These are phyloP conservation scores for Populus trichocarpa DNA, from an alignment of 441 rosid species.

Conservation along the genomic window DNA sequence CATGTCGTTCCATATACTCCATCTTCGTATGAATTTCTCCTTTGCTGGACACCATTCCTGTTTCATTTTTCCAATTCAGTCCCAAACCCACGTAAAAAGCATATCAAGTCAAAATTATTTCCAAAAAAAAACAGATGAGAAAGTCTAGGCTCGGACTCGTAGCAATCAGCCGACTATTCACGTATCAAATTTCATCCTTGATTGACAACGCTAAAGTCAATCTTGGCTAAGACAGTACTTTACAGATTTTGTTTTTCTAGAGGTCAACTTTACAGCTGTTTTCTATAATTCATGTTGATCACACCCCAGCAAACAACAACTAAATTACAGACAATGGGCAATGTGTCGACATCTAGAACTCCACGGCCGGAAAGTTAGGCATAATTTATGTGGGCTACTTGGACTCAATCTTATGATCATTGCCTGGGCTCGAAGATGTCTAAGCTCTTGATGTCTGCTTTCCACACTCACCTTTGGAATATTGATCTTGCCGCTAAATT, in stretches of 20 bases:
- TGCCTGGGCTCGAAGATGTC: neutral
- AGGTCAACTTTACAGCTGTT: neutral
- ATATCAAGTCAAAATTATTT: too few species aligned
- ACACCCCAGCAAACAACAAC: neutral
- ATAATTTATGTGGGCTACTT: neutral
- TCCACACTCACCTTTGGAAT: neutral
- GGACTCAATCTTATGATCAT: neutral
- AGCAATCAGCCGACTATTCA: neutral
- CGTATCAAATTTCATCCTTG: neutral
- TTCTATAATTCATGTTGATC: neutral
- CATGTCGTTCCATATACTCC: conserved; percentile 86
- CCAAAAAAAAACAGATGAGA: neutral
- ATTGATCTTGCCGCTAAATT: too few species aligned
- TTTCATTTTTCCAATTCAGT: neutral
- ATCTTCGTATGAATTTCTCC: conserved; percentile 76
- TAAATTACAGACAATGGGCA: neutral
- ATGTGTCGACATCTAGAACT: neutral
- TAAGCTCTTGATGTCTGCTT: neutral
- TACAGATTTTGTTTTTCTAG: conserved; percentile 2
- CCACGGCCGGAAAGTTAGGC: neutral
- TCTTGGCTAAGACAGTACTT: neutral
- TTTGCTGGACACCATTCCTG: conserved; percentile 79
- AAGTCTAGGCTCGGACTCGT: conserved; percentile 17
- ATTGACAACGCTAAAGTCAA: neutral
- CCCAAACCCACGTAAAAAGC: neutral